Evolutionary conservation across 2,329 filamentous ascomycete species (phyloP).

Genomic region (Penicillium griseofulvum): DNA sequence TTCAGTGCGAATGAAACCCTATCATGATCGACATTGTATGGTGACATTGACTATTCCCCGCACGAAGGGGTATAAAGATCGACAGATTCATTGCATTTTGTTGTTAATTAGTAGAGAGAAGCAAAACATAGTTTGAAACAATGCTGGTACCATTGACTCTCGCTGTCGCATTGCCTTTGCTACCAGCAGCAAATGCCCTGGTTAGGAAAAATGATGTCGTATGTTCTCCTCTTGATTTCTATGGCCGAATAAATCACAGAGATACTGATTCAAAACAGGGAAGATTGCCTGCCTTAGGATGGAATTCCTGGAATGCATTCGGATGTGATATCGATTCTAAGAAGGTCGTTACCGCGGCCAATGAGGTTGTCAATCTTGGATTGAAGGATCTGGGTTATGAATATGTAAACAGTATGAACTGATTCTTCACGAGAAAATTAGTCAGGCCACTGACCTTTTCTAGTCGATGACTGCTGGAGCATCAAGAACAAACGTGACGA

Average conservation of each 20-base stretch:
- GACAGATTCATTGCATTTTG: not conserved
- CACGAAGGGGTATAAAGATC: not conserved
- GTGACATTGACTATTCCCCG: not conserved
- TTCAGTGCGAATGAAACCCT: not conserved
- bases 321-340: constrained; percentile 49
- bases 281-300: constrained; percentile 39
- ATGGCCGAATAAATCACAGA: not conserved
- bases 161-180: constrained; percentile 16
- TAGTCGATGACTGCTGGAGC: constrained; percentile 62
- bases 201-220: constrained; percentile 30
- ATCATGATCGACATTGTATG: not conserved
- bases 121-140: not conserved
- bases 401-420: constrained; percentile 49
- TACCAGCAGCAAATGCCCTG: constrained; percentile 23
- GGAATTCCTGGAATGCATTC: constrained; percentile 50
- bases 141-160: constrained; percentile 12
- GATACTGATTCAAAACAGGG: constrained; percentile 19
- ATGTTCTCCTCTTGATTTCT: constrained; percentile 1
- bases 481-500: constrained; percentile 44
- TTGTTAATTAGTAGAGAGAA: not conserved
- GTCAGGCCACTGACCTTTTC: not conserved
- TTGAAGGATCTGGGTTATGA: constrained; percentile 51
- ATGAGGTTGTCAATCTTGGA: constrained; percentile 46
- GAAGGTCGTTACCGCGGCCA: constrained; percentile 48
- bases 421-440: constrained; percentile 41